phyloP scores from a whole-genome alignment of 176 grass and related monocot genomes.

The Lolium rigidum region DNA sequence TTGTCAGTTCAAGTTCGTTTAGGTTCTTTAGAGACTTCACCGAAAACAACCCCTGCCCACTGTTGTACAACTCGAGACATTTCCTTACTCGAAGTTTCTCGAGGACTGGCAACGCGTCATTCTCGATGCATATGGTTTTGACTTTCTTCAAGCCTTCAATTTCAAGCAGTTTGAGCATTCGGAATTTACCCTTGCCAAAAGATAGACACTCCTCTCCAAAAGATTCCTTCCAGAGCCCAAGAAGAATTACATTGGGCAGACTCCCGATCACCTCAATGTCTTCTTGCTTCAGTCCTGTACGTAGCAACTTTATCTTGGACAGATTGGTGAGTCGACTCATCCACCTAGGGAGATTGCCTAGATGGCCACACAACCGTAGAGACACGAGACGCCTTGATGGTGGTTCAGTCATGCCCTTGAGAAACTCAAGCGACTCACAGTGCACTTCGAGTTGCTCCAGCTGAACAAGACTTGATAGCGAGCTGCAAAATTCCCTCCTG shows the following conservation, averaged over 20 bases:
- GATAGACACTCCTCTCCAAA: not conserved
- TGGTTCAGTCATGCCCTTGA: not conserved
- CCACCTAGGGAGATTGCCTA: constrained; percentile 29
- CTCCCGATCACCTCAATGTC: constrained; percentile 26
- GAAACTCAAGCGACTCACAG: constrained; percentile 6
- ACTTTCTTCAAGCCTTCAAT: not conserved
- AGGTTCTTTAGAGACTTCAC: not conserved
- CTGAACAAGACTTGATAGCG: not conserved
- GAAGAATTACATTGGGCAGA: not conserved
- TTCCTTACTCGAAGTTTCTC: not conserved
- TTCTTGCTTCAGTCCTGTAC: constrained; percentile 10
- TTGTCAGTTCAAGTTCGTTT: not conserved
- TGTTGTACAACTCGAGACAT: not conserved
- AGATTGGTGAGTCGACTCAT: constrained; percentile 24
- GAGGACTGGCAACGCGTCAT: not conserved
- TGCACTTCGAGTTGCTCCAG: constrained; percentile 20
- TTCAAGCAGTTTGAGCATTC: not conserved
- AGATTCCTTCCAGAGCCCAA: not conserved
- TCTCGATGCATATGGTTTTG: not conserved
- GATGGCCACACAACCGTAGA: constrained; percentile 10
- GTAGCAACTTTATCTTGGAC: constrained; percentile 16
- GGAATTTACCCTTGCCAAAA: not conserved
- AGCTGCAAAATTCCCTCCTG: not conserved
- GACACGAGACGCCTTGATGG: constrained; percentile 17
- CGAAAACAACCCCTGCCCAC: not conserved